Percentiles rank a stretch among this genome's conserved stretches.
phyloP scores from a whole-genome alignment of 768 basidiomycete genomes.

The Russula virescens region DNA sequence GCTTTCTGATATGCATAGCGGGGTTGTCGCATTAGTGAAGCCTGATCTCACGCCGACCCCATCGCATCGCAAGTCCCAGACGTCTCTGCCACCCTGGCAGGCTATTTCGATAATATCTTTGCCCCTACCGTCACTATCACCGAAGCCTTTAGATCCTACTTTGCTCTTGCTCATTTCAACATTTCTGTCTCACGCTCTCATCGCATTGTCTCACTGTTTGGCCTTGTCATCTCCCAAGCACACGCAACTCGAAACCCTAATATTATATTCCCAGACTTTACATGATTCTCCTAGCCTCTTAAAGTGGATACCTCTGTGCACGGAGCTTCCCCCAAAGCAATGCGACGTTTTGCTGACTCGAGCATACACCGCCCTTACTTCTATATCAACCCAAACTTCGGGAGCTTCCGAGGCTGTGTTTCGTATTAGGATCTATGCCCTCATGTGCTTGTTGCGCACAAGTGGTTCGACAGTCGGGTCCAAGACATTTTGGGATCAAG shows the following conservation, averaged over 20 bases:
- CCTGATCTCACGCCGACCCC: background rate
- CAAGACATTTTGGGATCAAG: constrained; percentile 67
- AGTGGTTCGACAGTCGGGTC: constrained; percentile 44
- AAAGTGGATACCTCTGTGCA: constrained; percentile 46
- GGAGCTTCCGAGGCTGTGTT: constrained; percentile 29
- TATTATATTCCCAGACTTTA: constrained; percentile 33
- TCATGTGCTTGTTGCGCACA: constrained; percentile 46
- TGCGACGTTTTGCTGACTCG: constrained; percentile 54
- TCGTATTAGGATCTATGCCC: constrained; percentile 37
- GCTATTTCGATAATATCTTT: constrained; percentile 35
- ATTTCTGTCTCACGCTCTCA: constrained; percentile 52
- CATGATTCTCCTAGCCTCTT: constrained; percentile 37
- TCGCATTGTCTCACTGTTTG: constrained; percentile 33
- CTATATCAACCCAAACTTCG: constrained; percentile 22
- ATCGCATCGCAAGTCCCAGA: constrained; percentile 18
- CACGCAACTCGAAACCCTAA: constrained; percentile 11
- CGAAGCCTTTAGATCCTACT: constrained; percentile 28
- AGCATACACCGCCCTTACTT: constrained; percentile 49
- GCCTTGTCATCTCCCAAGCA: constrained; percentile 19
- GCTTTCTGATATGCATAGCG: constrained; percentile 43
- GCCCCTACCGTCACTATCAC: constrained; percentile 36
- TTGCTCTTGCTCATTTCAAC: constrained; percentile 53
- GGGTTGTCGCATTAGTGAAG: constrained; percentile 33
- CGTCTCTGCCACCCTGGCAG: constrained; percentile 13
- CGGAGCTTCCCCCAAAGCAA: constrained; percentile 45